Conservation (phyloP, 2,329 filamentous ascomycete genomes). For the Gremmenia infestans region DNA sequence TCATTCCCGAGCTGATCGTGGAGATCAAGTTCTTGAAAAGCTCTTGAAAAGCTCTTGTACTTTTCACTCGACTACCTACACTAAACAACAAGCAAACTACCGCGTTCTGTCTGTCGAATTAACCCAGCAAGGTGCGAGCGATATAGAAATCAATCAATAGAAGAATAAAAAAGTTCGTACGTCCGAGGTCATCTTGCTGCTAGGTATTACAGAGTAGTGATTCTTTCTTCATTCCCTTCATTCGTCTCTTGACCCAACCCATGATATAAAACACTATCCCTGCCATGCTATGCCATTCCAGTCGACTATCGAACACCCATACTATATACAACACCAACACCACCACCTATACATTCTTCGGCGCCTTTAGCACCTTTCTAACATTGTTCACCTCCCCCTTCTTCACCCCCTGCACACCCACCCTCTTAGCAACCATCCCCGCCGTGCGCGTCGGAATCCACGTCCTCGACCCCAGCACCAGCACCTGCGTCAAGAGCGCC, state of each 20-base stretch:
- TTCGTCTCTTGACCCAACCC: too few relatives aligned
- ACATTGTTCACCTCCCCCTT: background rate
- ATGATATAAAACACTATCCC: background rate
- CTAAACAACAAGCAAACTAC: too few relatives aligned
- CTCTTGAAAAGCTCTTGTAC: too few relatives aligned
- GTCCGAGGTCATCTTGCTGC: background rate
- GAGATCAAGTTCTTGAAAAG: too few relatives aligned
- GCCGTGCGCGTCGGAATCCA: constrained; percentile 66
- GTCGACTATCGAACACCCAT: background rate
- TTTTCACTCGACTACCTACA: too few relatives aligned
- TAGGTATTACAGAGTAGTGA: background rate
- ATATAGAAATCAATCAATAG: background rate
- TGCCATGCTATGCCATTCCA: background rate
- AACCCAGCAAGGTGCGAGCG: background rate
- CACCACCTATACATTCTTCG: background rate
- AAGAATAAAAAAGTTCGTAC: background rate
- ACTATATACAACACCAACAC: background rate
- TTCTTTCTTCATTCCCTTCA: background rate
- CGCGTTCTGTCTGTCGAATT: too few relatives aligned
- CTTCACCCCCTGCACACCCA: background rate
- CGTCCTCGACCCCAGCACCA: constrained; percentile 73
- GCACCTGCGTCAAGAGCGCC: constrained; percentile 74
- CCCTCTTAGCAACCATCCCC: constrained; percentile 46
- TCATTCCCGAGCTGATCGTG: too few relatives aligned
- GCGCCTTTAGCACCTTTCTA: background rate